A percentile compares a stretch with the other conserved stretches of the same genome.
phyloP scores from a whole-genome alignment of 2,329 filamentous ascomycete species.

The Fusarium pseudocircinatum region DNA sequence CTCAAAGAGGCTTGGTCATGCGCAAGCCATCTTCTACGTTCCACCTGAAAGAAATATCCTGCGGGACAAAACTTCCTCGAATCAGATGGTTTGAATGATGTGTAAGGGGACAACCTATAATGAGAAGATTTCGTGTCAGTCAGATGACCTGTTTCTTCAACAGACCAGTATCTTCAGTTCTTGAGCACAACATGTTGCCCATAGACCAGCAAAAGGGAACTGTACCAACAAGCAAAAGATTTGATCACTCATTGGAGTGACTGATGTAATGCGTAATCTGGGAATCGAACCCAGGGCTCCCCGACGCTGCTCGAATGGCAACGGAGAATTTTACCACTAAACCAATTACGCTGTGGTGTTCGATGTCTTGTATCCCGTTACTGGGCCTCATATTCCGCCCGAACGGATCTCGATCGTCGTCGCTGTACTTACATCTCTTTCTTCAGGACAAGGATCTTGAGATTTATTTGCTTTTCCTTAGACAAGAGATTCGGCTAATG shows the following conservation, averaged over 20 bases:
- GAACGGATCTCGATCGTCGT: not conserved
- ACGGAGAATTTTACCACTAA: slow-evolving; percentile 23
- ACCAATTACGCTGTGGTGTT: not conserved
- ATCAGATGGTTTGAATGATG: not conserved
- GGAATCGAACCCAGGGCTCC: slow-evolving; percentile 32
- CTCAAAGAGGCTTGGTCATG: slow-evolving; percentile 28
- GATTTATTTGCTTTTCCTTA: not conserved
- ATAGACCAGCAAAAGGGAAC: not conserved
- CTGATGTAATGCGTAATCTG: slow-evolving; percentile 10
- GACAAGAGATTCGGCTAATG: not conserved
- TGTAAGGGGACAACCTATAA: not conserved
- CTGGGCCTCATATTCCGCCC: not conserved
- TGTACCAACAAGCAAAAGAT: not conserved
- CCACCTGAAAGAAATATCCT: not conserved
- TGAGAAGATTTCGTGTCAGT: not conserved
- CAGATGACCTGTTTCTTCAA: not conserved
- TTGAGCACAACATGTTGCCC: not conserved
- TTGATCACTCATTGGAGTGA: accelerated
- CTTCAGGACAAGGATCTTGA: slow-evolving; percentile 4
- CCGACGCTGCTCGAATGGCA: slow-evolving; percentile 22
- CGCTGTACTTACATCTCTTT: not conserved
- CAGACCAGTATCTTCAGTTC: not conserved
- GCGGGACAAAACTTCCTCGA: slow-evolving; percentile 5
- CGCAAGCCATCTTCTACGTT: slow-evolving; percentile 12
- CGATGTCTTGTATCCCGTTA: accelerated